phyloP scores from a whole-genome alignment of 2,329 filamentous ascomycete species.

The Fusarium stilboides region DNA sequence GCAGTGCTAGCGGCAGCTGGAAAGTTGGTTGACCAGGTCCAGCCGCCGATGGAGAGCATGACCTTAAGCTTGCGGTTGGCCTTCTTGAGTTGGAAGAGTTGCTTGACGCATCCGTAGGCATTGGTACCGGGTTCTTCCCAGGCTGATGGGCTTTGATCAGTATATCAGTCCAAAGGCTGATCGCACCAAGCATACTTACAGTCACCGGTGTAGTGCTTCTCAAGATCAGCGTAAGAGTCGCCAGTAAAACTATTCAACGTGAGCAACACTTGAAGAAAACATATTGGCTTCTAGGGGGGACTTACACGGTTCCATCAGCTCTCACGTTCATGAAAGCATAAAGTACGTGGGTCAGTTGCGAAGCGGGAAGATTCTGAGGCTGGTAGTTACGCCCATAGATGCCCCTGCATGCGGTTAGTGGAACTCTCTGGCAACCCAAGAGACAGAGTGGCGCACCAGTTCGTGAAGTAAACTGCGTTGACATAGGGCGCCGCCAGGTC shows the following conservation, averaged over 20 bases:
- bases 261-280: fast-evolving
- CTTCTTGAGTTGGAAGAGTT: conserved; percentile 83
- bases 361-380: conserved; percentile 77
- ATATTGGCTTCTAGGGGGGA: not conserved
- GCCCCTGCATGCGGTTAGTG: conserved; percentile 61
- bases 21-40: conserved; percentile 85
- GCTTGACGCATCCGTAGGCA: conserved; percentile 83
- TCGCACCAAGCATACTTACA: conserved; percentile 13
- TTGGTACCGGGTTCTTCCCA: conserved; percentile 75
- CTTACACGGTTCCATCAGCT: conserved; percentile 78
- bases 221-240: conserved; percentile 39
- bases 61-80: conserved; percentile 81
- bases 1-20: conserved; percentile 74
- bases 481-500: conserved; percentile 9
- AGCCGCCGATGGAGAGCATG: conserved; percentile 84
- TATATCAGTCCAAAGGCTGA: fast-evolving
- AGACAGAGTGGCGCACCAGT: conserved; percentile 20
- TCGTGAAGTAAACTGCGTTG: conserved; percentile 38
- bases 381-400: conserved; percentile 83
- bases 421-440: fast-evolving
- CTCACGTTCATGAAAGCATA: conserved; percentile 86
- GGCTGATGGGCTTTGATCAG: conserved; percentile 17
- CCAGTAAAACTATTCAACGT: conserved; percentile 24
- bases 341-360: conserved; percentile 81
- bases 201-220: conserved; percentile 40